These are phyloP conservation scores for Alternaria metachromatica DNA, from an alignment of 2,329 filamentous ascomycete genomes.

Conservation along the genomic window DNA sequence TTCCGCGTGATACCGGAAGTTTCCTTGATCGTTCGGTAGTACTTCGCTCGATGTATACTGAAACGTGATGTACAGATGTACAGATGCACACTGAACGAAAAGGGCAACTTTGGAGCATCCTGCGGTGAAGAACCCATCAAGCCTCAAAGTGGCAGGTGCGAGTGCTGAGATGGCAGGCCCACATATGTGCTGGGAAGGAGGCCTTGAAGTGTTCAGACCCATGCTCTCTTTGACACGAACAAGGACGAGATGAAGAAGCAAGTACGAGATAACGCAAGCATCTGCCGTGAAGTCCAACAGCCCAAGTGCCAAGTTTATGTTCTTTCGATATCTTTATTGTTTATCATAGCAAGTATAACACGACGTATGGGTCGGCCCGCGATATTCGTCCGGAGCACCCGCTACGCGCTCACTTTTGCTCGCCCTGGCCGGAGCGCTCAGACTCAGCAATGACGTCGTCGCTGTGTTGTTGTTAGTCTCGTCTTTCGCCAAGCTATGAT, in stretches of 20 bases:
- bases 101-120: background rate
- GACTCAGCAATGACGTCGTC: constrained; percentile 78
- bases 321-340: constrained; percentile 9
- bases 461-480: constrained; percentile 55
- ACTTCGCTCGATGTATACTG: background rate
- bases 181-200: background rate
- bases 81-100: background rate
- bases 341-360: constrained; percentile 5
- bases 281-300: background rate
- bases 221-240: background rate
- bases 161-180: background rate
- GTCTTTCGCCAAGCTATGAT: background rate
- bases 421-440: constrained; percentile 68
- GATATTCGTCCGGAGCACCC: background rate
- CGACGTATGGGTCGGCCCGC: background rate
- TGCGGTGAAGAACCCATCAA: background rate
- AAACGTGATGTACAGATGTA: background rate
- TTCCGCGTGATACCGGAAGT: background rate
- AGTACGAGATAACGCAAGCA: background rate
- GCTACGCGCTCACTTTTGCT: constrained; percentile 51
- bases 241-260: background rate
- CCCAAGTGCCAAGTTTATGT: background rate
- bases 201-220: background rate
- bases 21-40: background rate
- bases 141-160: background rate